Conservation (phyloP, 371 early-diverging fungal genomes). For the Sporodiniella umbellata region DNA sequence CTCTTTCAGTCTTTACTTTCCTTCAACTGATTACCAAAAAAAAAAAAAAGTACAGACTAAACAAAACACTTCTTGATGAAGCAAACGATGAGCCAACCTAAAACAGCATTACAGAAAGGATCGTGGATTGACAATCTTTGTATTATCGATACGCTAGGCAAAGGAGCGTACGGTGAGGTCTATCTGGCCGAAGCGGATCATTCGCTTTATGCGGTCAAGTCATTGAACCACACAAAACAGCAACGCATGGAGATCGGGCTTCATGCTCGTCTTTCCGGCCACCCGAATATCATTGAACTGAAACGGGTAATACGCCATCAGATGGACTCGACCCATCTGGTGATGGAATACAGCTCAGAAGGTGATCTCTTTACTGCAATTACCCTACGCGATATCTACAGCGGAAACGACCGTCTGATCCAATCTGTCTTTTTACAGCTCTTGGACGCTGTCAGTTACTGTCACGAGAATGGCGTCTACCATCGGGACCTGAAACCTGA, state of each 20-base stretch:
- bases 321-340: slow-evolving; percentile 53
- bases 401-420: slow-evolving; percentile 45
- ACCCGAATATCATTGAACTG: slow-evolving; percentile 69
- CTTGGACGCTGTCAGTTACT: slow-evolving; percentile 51
- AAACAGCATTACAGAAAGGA: background rate
- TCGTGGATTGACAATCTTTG: slow-evolving; percentile 26
- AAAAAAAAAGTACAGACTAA: too few species aligned
- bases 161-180: slow-evolving; percentile 73
- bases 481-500: slow-evolving; percentile 83
- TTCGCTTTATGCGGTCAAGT: slow-evolving; percentile 60
- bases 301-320: slow-evolving; percentile 56
- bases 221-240: slow-evolving; percentile 11
- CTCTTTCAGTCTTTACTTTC: too few species aligned
- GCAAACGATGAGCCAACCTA: background rate
- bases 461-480: slow-evolving; percentile 53
- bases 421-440: slow-evolving; percentile 55
- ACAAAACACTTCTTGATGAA: background rate
- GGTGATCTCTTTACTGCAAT: slow-evolving; percentile 69
- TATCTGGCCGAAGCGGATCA: slow-evolving; percentile 36
- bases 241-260: slow-evolving; percentile 62
- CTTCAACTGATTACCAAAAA: too few species aligned
- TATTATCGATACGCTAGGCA: slow-evolving; percentile 54
- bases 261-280: slow-evolving; percentile 58
- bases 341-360: slow-evolving; percentile 68
- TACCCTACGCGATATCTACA: slow-evolving; percentile 51